These are phyloP conservation scores for Gymnopus androsaceus DNA, from an alignment of 1,284 basidiomycete species.

Conservation along the genomic window DNA sequence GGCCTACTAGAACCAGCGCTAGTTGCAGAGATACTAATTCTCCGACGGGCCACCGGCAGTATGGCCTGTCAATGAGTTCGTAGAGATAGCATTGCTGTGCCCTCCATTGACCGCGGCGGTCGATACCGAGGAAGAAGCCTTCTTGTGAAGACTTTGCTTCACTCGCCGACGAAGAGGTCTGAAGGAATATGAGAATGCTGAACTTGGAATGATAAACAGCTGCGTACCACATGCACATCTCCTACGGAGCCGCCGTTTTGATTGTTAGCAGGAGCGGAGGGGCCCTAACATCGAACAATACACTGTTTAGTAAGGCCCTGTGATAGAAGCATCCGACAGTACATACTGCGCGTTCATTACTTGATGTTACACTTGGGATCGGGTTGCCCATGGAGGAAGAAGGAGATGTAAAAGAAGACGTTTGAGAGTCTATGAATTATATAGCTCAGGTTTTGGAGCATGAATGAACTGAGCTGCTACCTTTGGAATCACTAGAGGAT, in stretches of 20 bases:
- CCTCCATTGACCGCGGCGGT: background rate
- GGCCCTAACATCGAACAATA: background rate
- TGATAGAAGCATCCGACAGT: background rate
- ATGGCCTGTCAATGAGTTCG: too few species aligned
- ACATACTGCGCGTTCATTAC: background rate
- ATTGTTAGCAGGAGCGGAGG: slow-evolving; percentile 2
- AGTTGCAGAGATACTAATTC: too few species aligned
- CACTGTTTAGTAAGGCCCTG: background rate
- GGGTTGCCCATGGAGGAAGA: background rate
- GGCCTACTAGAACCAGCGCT: too few species aligned
- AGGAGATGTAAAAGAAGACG: background rate
- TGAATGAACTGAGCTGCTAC: background rate
- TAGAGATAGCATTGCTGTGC: background rate
- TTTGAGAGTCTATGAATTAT: background rate
- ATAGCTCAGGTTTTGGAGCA: background rate
- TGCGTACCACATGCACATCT: background rate
- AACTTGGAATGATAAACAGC: background rate
- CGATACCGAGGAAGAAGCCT: background rate
- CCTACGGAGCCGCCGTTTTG: background rate
- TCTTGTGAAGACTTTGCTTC: background rate
- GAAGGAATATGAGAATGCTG: background rate
- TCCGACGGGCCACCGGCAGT: too few species aligned
- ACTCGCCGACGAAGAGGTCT: background rate
- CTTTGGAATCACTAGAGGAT: slow-evolving; percentile 3
- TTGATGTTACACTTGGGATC: background rate